These are phyloP conservation scores for Metschnikowia reukaufii DNA, from an alignment of 805 yeast species.

Conservation along the genomic window DNA sequence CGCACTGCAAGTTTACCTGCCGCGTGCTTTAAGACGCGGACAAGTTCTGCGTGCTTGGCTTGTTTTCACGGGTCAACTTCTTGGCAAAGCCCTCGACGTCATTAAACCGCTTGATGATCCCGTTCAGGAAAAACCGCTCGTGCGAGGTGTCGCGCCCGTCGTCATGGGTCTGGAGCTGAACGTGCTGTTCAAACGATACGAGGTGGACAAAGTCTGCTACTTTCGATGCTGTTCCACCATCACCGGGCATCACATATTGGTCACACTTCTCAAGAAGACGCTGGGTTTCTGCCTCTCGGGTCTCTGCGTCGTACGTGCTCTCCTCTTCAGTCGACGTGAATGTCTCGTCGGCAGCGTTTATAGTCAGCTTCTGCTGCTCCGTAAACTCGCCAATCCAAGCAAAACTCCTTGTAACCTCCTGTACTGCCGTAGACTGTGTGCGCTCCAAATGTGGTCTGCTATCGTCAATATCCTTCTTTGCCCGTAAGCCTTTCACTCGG, in stretches of 20 bases:
- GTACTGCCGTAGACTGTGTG: conserved; percentile 32
- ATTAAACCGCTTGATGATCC: conserved; percentile 69
- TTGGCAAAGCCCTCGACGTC: conserved; percentile 92
- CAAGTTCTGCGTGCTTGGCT: conserved; percentile 49
- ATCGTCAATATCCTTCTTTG: conserved; percentile 29
- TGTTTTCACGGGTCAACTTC: conserved; percentile 73
- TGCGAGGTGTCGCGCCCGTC: conserved; percentile 6
- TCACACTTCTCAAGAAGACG: conserved; percentile 4
- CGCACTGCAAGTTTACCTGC: conserved; percentile 59
- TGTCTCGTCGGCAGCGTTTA: conserved; percentile 2
- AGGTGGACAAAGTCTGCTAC: conserved; percentile 23
- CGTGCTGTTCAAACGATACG: conserved; percentile 31
- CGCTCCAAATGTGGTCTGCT: conserved; percentile 16
- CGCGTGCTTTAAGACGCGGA: conserved; percentile 25
- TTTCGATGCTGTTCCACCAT: not conserved
- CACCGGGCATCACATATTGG: conserved; percentile 1
- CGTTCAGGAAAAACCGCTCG: conserved; percentile 36
- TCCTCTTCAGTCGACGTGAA: conserved; percentile 1
- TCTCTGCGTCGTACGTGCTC: conserved; percentile 7
- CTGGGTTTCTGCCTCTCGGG: conserved; percentile 7
- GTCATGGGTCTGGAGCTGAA: conserved; percentile 21
- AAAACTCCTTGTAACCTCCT: conserved; percentile 38
- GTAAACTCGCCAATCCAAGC: conserved; percentile 48
- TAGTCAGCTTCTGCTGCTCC: conserved; percentile 3
- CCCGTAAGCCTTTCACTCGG: conserved; percentile 77